Evolutionary conservation across 768 basidiomycete species (phyloP).

Genomic region (Amanita thiersii): DNA sequence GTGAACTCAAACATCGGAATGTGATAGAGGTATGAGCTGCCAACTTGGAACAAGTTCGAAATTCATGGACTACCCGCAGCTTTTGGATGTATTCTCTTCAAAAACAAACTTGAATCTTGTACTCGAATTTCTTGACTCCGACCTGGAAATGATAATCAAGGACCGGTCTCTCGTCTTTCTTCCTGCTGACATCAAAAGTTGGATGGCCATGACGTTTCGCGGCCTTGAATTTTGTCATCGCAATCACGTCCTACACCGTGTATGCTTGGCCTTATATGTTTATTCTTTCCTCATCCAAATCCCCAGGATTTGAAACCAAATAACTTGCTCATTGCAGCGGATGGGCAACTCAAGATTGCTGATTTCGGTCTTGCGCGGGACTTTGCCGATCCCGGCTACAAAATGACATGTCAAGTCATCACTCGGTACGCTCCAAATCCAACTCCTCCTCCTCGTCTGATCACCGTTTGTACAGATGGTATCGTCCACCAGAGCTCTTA

Average conservation of each 20-base stretch:
- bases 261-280: conserved; percentile 23
- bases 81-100: conserved; percentile 93
- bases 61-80: conserved; percentile 32
- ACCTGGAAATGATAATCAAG: conserved; percentile 95
- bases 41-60: not conserved
- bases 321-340: conserved; percentile 87
- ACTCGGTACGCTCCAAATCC: conserved; percentile 59
- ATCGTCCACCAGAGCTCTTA: conserved; percentile 92
- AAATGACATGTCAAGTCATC: conserved; percentile 98
- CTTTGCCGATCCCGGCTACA: conserved; percentile 88
- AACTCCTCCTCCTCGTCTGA: conserved; percentile 5
- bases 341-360: conserved; percentile 92
- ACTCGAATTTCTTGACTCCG: conserved; percentile 91
- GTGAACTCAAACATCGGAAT: conserved; percentile 90
- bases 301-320: conserved; percentile 94
- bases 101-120: conserved; percentile 97
- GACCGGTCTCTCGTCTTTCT: conserved; percentile 88
- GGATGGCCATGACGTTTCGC: conserved; percentile 98
- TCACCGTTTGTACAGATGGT: conserved; percentile 63
- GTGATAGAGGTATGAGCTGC: conserved; percentile 75
- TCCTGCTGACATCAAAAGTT: conserved; percentile 94
- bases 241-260: conserved; percentile 89
- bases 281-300: not conserved
- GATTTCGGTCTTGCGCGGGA: conserved; percentile 99
- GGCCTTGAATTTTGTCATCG: conserved; percentile 98